A percentile compares a stretch with the other conserved stretches of the same genome.
Evolutionary conservation across 306 rosid species (phyloP).

Genomic region (Ziziphus jujuba): DNA sequence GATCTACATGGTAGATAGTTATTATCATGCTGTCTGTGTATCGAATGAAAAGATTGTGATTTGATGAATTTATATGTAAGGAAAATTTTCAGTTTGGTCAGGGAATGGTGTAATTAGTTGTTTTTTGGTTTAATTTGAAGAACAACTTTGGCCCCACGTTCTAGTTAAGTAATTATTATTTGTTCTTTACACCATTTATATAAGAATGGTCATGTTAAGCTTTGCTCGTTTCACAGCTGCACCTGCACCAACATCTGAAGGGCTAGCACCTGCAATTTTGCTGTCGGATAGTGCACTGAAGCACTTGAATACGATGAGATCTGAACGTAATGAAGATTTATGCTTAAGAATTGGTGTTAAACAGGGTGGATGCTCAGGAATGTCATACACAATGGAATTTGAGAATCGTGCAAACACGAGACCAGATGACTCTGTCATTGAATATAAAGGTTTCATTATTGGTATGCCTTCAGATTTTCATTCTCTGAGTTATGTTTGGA

Average conservation of each 20-base stretch:
- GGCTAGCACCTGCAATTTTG: slow-evolving; percentile 44
- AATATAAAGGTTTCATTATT: slow-evolving; percentile 71
- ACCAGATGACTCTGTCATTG: slow-evolving; percentile 84
- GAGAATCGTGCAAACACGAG: slow-evolving; percentile 69
- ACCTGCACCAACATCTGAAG: slow-evolving; percentile 45
- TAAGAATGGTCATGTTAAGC: not conserved
- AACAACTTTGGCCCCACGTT: not conserved
- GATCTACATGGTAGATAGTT: too few species aligned
- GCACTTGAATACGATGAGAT: slow-evolving; percentile 90
- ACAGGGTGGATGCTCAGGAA: slow-evolving; percentile 99
- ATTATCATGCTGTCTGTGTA: too few species aligned
- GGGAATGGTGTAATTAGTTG: not conserved
- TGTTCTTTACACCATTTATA: not conserved
- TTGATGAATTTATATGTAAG: not conserved
- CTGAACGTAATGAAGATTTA: slow-evolving; percentile 66
- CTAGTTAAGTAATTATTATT: not conserved
- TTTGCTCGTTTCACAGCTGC: slow-evolving; percentile 36
- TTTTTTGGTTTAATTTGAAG: not conserved
- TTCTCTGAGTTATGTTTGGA: not conserved
- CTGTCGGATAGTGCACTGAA: slow-evolving; percentile 76
- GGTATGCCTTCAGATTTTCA: slow-evolving; percentile 43
- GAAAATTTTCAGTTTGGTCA: not conserved
- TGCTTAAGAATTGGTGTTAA: slow-evolving; percentile 94
- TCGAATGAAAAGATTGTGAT: too few species aligned
- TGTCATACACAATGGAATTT: slow-evolving; percentile 94